A percentile compares a stretch with the other conserved stretches of the same genome.
phyloP scores from a whole-genome alignment of 2,329 filamentous ascomycete species.

The Colletotrichum siamense region DNA sequence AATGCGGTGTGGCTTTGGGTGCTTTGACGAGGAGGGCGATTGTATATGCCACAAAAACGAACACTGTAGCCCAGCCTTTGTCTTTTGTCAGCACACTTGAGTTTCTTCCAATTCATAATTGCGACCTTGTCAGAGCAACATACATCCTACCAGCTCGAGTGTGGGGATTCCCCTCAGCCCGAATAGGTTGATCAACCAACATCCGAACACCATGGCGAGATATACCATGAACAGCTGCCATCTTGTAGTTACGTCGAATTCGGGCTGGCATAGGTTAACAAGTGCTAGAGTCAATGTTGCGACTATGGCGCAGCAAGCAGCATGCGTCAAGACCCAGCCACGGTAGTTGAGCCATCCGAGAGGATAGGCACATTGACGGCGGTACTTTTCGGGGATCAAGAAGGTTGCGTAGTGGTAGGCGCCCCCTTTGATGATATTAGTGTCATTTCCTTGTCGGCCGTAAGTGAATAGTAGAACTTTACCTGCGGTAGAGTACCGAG shows the following conservation, averaged over 20 bases:
- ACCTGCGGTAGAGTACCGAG: neutral
- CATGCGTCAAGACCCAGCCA: neutral
- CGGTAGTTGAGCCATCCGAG: neutral
- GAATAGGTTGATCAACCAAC: neutral
- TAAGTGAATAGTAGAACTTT: accelerated
- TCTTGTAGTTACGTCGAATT: neutral
- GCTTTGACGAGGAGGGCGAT: neutral
- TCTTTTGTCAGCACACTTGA: neutral
- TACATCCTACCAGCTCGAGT: neutral
- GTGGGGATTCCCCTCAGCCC: neutral
- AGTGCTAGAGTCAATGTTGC: neutral
- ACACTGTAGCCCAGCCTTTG: neutral
- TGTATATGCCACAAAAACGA: neutral
- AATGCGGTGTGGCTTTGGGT: neutral
- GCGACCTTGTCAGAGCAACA: neutral
- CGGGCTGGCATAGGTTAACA: neutral
- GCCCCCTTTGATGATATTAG: neutral
- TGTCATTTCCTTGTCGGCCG: neutral
- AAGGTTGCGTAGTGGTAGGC: neutral
- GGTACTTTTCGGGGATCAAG: neutral
- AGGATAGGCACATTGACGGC: neutral
- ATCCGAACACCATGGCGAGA: neutral
- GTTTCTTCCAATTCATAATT: neutral
- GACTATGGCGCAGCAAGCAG: neutral
- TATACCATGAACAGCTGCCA: neutral